Percentiles rank a stretch among this genome's conserved stretches.
phyloP scores from a whole-genome alignment of 306 rosid genomes.

The Casuarina equisetifolia region DNA sequence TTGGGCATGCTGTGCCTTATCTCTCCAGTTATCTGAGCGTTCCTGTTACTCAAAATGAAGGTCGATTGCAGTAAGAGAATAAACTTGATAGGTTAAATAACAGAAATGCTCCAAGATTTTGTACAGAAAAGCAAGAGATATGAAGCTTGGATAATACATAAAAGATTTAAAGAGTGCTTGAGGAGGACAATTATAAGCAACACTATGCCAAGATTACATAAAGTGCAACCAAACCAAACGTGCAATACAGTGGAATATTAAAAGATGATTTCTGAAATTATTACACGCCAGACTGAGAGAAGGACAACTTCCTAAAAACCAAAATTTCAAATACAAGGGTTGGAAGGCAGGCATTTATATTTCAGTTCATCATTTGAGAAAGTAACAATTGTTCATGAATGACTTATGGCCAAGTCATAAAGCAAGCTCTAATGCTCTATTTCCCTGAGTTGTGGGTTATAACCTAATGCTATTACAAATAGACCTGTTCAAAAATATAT shows the following conservation, averaged over 20 bases:
- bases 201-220: background rate
- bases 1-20: conserved; percentile 62
- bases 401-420: background rate
- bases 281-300: background rate
- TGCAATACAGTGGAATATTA: background rate
- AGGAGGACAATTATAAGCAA: background rate
- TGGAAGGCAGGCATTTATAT: background rate
- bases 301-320: background rate
- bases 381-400: background rate
- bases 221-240: background rate
- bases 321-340: background rate
- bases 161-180: background rate
- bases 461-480: background rate
- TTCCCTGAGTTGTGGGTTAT: background rate
- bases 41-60: conserved; percentile 53
- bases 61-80: conserved; percentile 1
- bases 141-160: background rate
- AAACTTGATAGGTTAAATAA: background rate
- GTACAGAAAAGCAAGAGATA: background rate
- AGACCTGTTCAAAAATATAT: background rate
- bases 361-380: background rate
- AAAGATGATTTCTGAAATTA: background rate
- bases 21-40: conserved; percentile 91
- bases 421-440: background rate
- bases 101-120: background rate